These are phyloP conservation scores for Lyophyllum decastes DNA, from an alignment of 768 basidiomycete genomes.

Conservation along the genomic window DNA sequence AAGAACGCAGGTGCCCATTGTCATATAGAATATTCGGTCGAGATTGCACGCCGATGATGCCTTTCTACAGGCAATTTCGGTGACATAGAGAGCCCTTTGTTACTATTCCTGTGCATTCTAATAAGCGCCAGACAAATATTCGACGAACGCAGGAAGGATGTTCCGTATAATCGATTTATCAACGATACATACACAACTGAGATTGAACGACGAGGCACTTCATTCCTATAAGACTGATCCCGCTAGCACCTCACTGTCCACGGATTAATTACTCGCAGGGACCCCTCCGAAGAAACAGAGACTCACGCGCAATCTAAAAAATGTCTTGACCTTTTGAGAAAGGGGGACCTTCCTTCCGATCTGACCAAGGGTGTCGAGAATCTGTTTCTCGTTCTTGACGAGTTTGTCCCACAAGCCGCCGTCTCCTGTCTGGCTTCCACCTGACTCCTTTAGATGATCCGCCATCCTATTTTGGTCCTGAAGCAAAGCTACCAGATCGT, in stretches of 20 bases:
- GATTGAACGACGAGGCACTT: too few relatives aligned
- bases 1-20: too few relatives aligned
- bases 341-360: conserved; percentile 11
- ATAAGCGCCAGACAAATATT: too few relatives aligned
- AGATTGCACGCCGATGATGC: too few relatives aligned
- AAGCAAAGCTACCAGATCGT: conserved; percentile 1
- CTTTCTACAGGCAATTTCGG: too few relatives aligned
- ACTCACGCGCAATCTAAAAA: background rate
- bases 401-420: conserved; percentile 7
- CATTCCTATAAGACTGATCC: too few relatives aligned
- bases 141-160: too few relatives aligned
- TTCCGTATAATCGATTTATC: too few relatives aligned
- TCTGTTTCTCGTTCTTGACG: conserved; percentile 12
- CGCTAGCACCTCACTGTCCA: background rate
- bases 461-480: conserved; percentile 6
- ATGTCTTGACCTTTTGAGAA: conserved; percentile 11
- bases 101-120: too few relatives aligned
- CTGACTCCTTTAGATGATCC: conserved; percentile 7
- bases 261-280: background rate
- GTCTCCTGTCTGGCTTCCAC: background rate
- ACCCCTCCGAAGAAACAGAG: background rate
- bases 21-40: too few relatives aligned
- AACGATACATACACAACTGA: too few relatives aligned
- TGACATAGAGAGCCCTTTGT: too few relatives aligned
- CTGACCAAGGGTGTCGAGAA: conserved; percentile 13